Evolutionary conservation across 768 basidiomycete species (phyloP), one percentile per base, ranked within the genome.

Genomic region (Leccinellum rugosiceps): DNA sequence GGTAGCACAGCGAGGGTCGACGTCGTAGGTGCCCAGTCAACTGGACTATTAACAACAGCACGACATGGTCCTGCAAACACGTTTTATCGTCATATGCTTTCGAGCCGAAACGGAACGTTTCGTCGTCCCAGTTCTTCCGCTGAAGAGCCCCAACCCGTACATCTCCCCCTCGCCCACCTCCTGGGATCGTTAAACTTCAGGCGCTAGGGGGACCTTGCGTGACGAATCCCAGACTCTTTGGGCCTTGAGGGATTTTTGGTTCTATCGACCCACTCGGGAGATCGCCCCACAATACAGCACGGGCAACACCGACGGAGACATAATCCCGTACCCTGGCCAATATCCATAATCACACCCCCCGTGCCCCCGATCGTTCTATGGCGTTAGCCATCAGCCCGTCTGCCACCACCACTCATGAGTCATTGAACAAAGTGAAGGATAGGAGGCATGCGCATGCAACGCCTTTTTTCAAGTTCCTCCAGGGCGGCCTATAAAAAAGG

Each of bases 311-410:
- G 25, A 50, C 43, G n/a, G 26, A 56, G 59, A 65, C 62, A 58
- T 65, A 61, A 64, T 56, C 25, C 11, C 28, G 47, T 28, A 49
- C 47, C 47, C 47, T 30, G 47, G 17, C 47, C 25, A 26, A 23
- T 25, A 47, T n/a, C 30, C 17, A 45, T 32, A 47, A 34, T n/a
- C 25, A 25, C 48, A 43, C 45, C 58, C 58, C 56, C 30, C 41
- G 52, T 41, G 38, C 38, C 55, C 68, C 58, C 63, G 56, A 63
- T 70, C 63, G 46, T 59, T 56, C 59, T 43, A 46, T 51, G 58
- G 57, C 41, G 49, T 38, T 35, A 25, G 48, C 38, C 35, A 54
- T 49, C 23, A 56, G 44, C 30, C 48, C 41, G 4, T 26, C 32
- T 19, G 13, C 48, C 48, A 31, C 48, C 48, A 43, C 47, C 48